Evolutionary conservation across 2,329 filamentous ascomycete genomes (phyloP), one percentile per base, ranked within the genome.

Genomic region (Aschersonia sp.): DNA sequence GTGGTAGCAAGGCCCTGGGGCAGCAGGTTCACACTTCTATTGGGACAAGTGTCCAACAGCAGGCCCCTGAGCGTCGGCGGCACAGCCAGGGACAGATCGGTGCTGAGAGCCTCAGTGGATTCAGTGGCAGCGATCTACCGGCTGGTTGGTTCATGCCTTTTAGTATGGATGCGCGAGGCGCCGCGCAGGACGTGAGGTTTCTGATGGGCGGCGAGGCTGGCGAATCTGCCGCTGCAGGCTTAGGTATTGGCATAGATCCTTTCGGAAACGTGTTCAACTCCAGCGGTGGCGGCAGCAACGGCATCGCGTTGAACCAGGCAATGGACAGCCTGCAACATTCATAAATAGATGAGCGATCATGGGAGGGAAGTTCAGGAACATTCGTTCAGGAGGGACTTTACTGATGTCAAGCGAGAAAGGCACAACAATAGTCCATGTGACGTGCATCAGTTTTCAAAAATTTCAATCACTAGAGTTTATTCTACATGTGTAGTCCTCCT

Each of bases 121-220:
- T 61, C 44, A 51, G 47, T 44, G 60, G 59, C 4, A 65, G 65
- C 37, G 75, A 78, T 51, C 67, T 72, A 2, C 74, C 69, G 46
- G 83, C 81, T 46, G 86, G 85, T 5, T 97, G 89, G 86, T 94
- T 94, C 63, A 81, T 94, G 70, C 87, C 89, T 1, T 94, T 95
- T 65, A 94, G 94, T 60, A 79, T 94, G 65, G 85, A 92, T 50
- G 85, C 87, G 22, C 80, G 85, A 0, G 76, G 79, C 49, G 64
- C 77, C 42, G 66, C 68, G 6, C 72, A 73, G 47, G 73, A 76
- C 39, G 53, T 71, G 46, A 63, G 61, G 22, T 57, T 68, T 31
- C 64, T 62, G 6, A 57, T 73, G 52, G 60, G 60, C 30, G 65
- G 65, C 37, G 62, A 42, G 10, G 22, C 40, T n/a, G 8, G 40